Evolutionary conservation across 164 flowering plant genomes (phyloP).

Genomic region (Houttuynia cordata): DNA sequence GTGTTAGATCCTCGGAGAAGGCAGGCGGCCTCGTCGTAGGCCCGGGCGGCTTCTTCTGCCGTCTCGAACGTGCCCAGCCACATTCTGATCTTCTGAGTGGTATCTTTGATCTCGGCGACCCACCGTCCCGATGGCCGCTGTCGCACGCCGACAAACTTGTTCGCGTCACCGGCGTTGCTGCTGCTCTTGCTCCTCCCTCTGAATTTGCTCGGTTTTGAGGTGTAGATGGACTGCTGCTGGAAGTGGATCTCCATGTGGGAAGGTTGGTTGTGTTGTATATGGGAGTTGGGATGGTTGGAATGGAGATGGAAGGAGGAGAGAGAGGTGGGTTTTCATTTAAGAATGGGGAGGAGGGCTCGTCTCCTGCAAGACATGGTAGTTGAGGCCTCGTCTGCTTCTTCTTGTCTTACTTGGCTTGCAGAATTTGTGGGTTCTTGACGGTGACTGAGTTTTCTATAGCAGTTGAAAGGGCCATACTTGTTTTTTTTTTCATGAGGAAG

Average conservation of each 20-base stretch:
- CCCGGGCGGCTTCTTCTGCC: conserved; percentile 75
- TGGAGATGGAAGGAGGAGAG: conserved; percentile 7
- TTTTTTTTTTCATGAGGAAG: too few species aligned
- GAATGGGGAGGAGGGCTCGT: conserved; percentile 2
- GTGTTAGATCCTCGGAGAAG: conserved; percentile 79
- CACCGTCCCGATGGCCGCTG: conserved; percentile 86
- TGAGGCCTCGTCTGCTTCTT: conserved; percentile 20
- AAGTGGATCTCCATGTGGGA: conserved; percentile 49
- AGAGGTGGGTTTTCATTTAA: conserved; percentile 4
- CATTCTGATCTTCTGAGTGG: conserved; percentile 81
- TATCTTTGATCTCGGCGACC: conserved; percentile 89
- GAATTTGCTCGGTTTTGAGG: conserved; percentile 24
- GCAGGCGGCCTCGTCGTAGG: conserved; percentile 87
- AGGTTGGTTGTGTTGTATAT: too few species aligned
- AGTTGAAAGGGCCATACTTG: background rate
- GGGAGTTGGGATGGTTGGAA: background rate
- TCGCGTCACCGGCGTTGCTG: conserved; percentile 10
- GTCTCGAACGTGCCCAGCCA: conserved; percentile 89
- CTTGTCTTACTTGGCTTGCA: conserved; percentile 10
- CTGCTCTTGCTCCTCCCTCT: conserved; percentile 30
- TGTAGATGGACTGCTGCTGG: conserved; percentile 11
- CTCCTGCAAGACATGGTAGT: conserved; percentile 6
- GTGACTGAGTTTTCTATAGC: conserved; percentile 27
- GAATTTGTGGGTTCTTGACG: conserved; percentile 16
- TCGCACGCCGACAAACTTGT: conserved; percentile 69